A percentile compares a stretch with the other conserved stretches of the same genome.
These are phyloP conservation scores for Megacollybia marginata DNA, from an alignment of 768 basidiomycete species.

Conservation along the genomic window DNA sequence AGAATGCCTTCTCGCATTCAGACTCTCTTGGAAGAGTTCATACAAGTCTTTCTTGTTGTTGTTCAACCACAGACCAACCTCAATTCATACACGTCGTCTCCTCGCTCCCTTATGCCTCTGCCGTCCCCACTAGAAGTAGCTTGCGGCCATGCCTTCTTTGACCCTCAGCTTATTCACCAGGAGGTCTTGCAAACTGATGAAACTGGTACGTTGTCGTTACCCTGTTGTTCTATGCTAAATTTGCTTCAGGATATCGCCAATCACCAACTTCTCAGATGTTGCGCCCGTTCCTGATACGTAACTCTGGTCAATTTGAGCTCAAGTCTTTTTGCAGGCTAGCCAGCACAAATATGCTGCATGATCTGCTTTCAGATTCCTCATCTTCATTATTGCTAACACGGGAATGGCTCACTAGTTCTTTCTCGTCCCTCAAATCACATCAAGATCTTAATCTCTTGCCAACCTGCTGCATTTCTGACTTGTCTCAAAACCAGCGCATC, in stretches of 20 bases:
- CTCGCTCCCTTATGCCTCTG: constrained; percentile 31
- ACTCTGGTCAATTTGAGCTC: constrained; percentile 74
- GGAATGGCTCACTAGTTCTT: constrained; percentile 47
- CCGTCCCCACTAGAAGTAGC: constrained; percentile 42
- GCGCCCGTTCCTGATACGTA: constrained; percentile 82
- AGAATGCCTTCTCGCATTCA: constrained; percentile 69
- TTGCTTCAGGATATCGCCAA: constrained; percentile 83
- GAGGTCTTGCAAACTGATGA: constrained; percentile 89
- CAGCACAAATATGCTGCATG: background rate
- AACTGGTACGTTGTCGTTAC: constrained; percentile 55
- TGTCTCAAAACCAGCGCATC: constrained; percentile 46
- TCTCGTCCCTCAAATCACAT: too few species aligned
- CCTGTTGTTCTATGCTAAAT: constrained; percentile 8
- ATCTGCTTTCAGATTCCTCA: background rate
- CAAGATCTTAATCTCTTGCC: constrained; percentile 21
- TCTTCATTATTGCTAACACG: constrained; percentile 48
- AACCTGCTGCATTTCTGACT: constrained; percentile 35
- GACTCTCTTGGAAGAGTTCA: constrained; percentile 64
- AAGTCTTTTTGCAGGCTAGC: constrained; percentile 55
- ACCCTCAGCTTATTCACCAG: constrained; percentile 75
- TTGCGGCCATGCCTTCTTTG: constrained; percentile 68
- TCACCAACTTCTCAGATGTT: constrained; percentile 88
- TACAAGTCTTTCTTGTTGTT: constrained; percentile 76
- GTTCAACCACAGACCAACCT: constrained; percentile 49
- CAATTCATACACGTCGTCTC: constrained; percentile 22